Evolutionary conservation across 768 basidiomycete species (phyloP).

Genomic region (Coprinellus aureogranulatus): DNA sequence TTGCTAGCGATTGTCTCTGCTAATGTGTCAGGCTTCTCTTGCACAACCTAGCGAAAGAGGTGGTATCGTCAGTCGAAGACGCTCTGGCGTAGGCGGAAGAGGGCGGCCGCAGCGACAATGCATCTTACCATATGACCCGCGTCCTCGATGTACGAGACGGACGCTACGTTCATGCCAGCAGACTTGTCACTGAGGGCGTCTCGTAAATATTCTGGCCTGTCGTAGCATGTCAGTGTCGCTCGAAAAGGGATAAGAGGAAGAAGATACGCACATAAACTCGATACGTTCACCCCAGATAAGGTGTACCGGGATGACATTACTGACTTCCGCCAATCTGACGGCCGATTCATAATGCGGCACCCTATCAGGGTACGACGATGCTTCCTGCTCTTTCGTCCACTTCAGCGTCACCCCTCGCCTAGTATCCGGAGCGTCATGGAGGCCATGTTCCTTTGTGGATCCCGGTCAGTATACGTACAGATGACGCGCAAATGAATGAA

Average conservation of each 20-base stretch:
- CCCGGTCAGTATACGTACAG: too few species aligned
- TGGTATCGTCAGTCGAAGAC: too few species aligned
- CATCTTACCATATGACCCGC: slow-evolving; percentile 47
- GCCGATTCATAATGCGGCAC: slow-evolving; percentile 44
- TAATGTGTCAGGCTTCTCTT: slow-evolving; percentile 6
- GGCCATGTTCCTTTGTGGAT: slow-evolving; percentile 35
- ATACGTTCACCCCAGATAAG: slow-evolving; percentile 46
- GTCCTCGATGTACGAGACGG: slow-evolving; percentile 40
- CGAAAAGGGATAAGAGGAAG: not conserved
- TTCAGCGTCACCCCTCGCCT: slow-evolving; percentile 33
- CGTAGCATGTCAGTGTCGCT: too few species aligned
- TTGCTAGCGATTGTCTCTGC: not conserved
- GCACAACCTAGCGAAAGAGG: slow-evolving; percentile 11
- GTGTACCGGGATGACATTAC: slow-evolving; percentile 39
- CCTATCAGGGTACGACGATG: slow-evolving; percentile 42
- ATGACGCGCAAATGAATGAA: too few species aligned
- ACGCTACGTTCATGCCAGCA: slow-evolving; percentile 40
- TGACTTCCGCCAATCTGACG: slow-evolving; percentile 30
- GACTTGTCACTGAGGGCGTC: slow-evolving; percentile 40
- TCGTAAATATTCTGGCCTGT: slow-evolving; percentile 45
- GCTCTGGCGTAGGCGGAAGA: too few species aligned
- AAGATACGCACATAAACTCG: slow-evolving; percentile 40
- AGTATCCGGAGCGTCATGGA: slow-evolving; percentile 25
- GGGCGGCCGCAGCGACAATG: too few species aligned
- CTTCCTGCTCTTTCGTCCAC: slow-evolving; percentile 45